phyloP scores from a whole-genome alignment of 2,329 filamentous ascomycete genomes.

The Beauveria australis region DNA sequence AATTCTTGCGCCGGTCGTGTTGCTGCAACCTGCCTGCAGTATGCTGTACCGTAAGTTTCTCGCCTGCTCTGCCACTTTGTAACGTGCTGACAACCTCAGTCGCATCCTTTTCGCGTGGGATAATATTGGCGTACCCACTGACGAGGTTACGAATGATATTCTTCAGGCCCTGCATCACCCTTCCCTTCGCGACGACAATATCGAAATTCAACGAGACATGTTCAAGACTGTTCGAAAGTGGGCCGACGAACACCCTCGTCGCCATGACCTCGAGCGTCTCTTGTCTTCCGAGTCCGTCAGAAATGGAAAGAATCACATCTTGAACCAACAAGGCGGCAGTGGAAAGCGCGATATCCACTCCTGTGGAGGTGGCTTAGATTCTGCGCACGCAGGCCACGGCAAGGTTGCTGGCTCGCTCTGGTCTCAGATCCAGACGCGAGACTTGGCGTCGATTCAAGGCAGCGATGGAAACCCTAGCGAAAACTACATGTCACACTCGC shows the following conservation, averaged over 20 bases:
- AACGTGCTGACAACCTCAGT: constrained; percentile 24
- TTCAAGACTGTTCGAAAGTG: constrained; percentile 77
- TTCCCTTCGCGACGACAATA: constrained; percentile 62
- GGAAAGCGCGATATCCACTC: constrained; percentile 21
- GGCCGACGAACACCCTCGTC: constrained; percentile 62
- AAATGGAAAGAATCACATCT: constrained; percentile 69
- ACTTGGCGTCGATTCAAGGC: constrained; percentile 47
- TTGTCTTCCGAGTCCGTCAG: constrained; percentile 78
- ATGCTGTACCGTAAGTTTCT: constrained; percentile 62
- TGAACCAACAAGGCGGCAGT: constrained; percentile 27
- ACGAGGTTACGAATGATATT: constrained; percentile 77
- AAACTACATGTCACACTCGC: constrained; percentile 31
- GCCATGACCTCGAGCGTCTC: constrained; percentile 61
- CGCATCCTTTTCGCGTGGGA: constrained; percentile 91
- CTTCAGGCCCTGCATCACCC: constrained; percentile 86
- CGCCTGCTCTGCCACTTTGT: not conserved
- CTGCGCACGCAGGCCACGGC: constrained; percentile 43
- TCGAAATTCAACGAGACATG: constrained; percentile 83
- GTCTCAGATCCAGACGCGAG: constrained; percentile 52
- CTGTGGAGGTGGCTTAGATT: constrained; percentile 31
- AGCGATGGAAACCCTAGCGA: constrained; percentile 31
- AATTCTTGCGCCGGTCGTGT: constrained; percentile 71
- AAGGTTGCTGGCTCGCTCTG: constrained; percentile 53
- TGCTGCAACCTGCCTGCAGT: constrained; percentile 70
- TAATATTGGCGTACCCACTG: constrained; percentile 70